Conservation (phyloP, 352 stramenopile species). For the Pythium biforme region DNA sequence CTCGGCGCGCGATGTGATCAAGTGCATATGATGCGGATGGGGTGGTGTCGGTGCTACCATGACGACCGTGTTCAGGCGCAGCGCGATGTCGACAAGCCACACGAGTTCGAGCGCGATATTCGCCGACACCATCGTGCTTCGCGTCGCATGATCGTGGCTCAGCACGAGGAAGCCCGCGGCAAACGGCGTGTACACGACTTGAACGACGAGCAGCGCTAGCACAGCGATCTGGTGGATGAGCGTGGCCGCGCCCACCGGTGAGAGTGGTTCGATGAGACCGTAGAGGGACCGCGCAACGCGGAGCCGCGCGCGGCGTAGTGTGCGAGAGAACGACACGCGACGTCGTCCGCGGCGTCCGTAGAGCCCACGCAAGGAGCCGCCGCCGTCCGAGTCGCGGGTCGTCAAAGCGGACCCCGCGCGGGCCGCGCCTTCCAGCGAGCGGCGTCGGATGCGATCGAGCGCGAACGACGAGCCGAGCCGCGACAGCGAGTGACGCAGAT, state of each 20-base stretch:
- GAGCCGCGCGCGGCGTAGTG: neutral
- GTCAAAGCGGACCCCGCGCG: neutral
- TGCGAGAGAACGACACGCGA: neutral
- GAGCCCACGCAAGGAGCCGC: neutral
- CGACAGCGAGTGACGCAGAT: slow-evolving; percentile 6
- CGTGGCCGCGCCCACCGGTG: neutral
- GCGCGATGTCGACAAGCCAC: slow-evolving; percentile 6
- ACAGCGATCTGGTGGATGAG: neutral
- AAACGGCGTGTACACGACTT: slow-evolving; percentile 14
- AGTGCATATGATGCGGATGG: neutral
- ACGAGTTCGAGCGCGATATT: slow-evolving; percentile 7
- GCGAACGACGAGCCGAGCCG: slow-evolving; percentile 5
- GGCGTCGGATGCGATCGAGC: slow-evolving; percentile 12
- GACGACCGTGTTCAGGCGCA: slow-evolving; percentile 14
- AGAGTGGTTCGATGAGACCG: neutral
- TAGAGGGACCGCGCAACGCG: neutral
- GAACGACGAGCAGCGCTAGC: neutral
- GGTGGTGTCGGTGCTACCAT: neutral
- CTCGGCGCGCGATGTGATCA: neutral
- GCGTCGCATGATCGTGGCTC: neutral
- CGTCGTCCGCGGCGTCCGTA: neutral
- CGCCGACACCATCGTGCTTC: neutral
- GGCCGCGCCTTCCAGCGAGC: slow-evolving; percentile 8
- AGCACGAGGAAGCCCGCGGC: neutral
- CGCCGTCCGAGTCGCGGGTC: neutral